Evolutionary conservation across 23 red algal species (phyloP), one percentile per base, ranked within the genome.

Genomic region (Gracilaria caudata): DNA sequence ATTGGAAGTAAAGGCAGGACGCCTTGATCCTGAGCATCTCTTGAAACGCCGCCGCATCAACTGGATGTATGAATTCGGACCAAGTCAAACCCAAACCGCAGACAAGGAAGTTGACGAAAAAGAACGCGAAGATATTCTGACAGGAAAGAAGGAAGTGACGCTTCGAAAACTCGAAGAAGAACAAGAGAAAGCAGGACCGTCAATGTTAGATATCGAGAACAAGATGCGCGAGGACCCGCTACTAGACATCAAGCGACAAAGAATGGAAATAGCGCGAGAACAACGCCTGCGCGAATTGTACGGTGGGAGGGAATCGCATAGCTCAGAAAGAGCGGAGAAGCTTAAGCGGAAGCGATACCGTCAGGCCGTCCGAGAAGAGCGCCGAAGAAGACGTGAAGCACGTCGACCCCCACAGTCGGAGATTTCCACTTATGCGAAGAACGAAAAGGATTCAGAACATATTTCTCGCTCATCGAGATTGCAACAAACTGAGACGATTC

Each of bases 51-150:
- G 85, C 29, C 79, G 89, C 60, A 46, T 96, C 26, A 90, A 96
- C 70, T 96, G 94, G 94, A 87, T 96, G 78, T 96, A 96, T 49
- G 94, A 96, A 78, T 73, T 68, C 33, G 80, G 80, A 33, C 78
- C 79, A 6, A 78, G 51, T 53, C 44, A 55, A n/a, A 76, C 32
- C 21, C 34, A 45, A 29, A 51, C 24, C 7, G 23, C 51, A n/a
- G 68, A 55, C 4, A 74, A 59, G 54, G 43, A 58, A 14, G 64
- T 45, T 4, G 39, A 82, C 13, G 89, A 82, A 29, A 82, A 81
- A 32, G 47, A 92, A 25, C 43, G 45, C 19, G 89, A 92, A 19
- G 89, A 92, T 12, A 49, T 83, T 51, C 64, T 92, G 3, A 78
- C 80, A 7, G 89, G 89, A 33, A 83, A 92, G 54, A 92, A 73